These are phyloP conservation scores for Mucor irregularis DNA, from an alignment of 371 early-diverging fungal species.

Conservation along the genomic window DNA sequence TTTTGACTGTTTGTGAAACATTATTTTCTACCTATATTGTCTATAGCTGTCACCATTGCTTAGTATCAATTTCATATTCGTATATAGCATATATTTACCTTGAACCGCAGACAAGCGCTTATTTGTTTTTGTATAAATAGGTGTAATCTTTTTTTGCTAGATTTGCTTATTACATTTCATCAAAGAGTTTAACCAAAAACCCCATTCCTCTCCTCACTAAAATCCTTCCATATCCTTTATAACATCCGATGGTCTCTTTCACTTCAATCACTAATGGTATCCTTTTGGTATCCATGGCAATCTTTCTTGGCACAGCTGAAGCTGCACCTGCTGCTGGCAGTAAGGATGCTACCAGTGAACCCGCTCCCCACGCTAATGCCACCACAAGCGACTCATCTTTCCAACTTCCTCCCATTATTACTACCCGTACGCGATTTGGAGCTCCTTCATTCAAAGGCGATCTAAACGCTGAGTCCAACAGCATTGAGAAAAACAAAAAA, in stretches of 20 bases:
- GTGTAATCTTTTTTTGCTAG: background rate
- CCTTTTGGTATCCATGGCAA: constrained; percentile 1
- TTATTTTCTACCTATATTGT: no score
- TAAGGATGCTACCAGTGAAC: background rate
- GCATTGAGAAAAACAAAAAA: background rate
- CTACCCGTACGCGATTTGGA: no score
- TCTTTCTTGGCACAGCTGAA: background rate
- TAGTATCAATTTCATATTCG: no score
- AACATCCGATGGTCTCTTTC: constrained; percentile 18
- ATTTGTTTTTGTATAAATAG: background rate
- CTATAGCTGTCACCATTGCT: no score
- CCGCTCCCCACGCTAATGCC: background rate
- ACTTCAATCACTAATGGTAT: constrained; percentile 12
- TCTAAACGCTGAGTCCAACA: background rate
- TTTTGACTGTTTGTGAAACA: no score
- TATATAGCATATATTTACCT: no score
- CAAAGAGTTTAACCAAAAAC: no score
- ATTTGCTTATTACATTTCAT: background rate
- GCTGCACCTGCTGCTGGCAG: constrained; percentile 10
- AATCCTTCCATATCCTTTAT: background rate
- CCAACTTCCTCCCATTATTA: constrained; percentile 12
- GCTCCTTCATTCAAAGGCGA: background rate
- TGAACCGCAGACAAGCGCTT: background rate
- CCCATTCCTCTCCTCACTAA: background rate
- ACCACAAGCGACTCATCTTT: background rate